phyloP scores from a whole-genome alignment of 2,329 filamentous ascomycete genomes.

The Neofusicoccum laricinum region DNA sequence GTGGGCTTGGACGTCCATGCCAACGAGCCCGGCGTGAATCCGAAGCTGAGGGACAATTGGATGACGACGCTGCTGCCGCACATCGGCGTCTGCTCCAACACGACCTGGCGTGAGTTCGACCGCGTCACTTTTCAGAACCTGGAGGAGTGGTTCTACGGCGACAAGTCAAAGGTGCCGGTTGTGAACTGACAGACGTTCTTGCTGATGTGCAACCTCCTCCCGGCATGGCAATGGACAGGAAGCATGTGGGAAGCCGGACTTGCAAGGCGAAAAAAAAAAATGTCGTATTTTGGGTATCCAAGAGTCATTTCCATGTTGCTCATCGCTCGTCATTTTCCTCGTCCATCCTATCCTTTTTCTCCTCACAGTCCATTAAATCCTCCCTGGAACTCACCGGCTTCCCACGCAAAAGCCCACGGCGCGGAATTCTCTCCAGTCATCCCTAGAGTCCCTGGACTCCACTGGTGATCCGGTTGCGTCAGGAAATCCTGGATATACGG shows the following conservation, averaged over 20 bases:
- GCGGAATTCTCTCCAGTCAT: conserved; percentile 10
- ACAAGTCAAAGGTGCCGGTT: neutral
- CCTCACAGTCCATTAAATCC: neutral
- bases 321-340: neutral
- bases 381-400: conserved; percentile 6
- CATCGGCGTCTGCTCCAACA: conserved; percentile 40
- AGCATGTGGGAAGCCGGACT: neutral
- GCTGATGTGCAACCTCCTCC: too few relatives aligned
- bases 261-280: neutral
- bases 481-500: conserved; percentile 16
- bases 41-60: conserved; percentile 47
- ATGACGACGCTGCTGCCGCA: conserved; percentile 57
- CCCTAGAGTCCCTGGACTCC: conserved; percentile 14
- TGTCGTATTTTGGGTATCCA: conserved; percentile 4
- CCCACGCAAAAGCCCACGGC: conserved; percentile 15
- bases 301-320: neutral
- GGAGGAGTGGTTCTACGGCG: conserved; percentile 1
- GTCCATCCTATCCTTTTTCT: neutral
- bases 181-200: neutral
- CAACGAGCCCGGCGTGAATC: conserved; percentile 53
- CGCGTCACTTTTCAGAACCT: neutral
- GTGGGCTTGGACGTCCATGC: conserved; percentile 59
- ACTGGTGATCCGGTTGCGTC: conserved; percentile 12
- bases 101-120: neutral
- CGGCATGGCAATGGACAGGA: too few relatives aligned